phyloP scores from a whole-genome alignment of 257 asterid genomes.

The Coffea canephora region DNA sequence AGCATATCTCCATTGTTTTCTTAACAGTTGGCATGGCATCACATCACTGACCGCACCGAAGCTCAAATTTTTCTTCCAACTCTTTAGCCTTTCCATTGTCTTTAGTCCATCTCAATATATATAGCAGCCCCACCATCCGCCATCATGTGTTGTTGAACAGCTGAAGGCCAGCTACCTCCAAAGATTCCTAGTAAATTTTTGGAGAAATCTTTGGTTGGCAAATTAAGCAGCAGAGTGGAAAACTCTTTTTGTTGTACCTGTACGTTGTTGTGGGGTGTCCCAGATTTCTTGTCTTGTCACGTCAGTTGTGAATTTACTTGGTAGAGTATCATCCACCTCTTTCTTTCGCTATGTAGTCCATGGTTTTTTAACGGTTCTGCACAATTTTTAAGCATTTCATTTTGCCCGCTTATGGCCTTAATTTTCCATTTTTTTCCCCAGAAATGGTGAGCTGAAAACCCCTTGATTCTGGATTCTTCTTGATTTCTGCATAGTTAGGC shows the following conservation, averaged over 20 bases:
- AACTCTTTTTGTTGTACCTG: neutral
- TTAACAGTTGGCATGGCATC: too few relatives aligned
- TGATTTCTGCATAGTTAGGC: neutral
- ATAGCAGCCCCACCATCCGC: too few relatives aligned
- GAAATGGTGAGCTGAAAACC: neutral
- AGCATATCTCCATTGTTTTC: neutral
- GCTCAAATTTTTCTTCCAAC: neutral
- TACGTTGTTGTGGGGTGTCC: neutral
- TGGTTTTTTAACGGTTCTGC: neutral
- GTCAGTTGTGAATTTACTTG: neutral
- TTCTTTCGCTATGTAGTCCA: too few relatives aligned
- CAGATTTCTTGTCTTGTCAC: neutral
- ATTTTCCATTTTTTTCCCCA: neutral
- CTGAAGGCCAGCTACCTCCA: neutral
- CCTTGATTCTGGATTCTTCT: neutral
- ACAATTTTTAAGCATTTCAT: neutral
- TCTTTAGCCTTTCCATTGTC: neutral
- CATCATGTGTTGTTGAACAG: neutral
- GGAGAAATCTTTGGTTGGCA: neutral
- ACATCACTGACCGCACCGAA: neutral
- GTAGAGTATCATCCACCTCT: neutral
- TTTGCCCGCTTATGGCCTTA: neutral
- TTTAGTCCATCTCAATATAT: too few relatives aligned
- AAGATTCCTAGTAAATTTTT: neutral
- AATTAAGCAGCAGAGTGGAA: too few relatives aligned